Evolutionary conservation across 352 stramenopile species (phyloP).

Genomic region (Globisporangium solare): DNA sequence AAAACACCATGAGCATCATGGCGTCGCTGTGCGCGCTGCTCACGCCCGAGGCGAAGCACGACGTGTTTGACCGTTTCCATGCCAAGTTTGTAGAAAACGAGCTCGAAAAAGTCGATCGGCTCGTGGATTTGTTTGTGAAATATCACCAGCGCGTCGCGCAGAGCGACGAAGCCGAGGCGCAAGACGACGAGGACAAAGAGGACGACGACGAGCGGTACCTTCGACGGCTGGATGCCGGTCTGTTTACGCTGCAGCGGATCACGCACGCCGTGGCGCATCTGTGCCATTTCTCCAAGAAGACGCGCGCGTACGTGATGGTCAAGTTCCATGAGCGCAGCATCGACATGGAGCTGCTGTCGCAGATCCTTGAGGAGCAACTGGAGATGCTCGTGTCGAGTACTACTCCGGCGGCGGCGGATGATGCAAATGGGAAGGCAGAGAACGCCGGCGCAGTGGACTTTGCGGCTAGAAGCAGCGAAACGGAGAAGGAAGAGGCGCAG

Average conservation of each 20-base stretch:
- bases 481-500: slow-evolving; percentile 27
- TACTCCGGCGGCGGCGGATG: no score
- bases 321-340: slow-evolving; percentile 75
- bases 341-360: slow-evolving; percentile 33
- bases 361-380: slow-evolving; percentile 57
- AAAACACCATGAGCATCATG: slow-evolving; percentile 64
- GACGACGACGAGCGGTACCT: slow-evolving; percentile 57
- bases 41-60: slow-evolving; percentile 32
- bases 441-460: not conserved
- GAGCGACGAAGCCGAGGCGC: slow-evolving; percentile 20
- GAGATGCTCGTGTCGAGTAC: slow-evolving; percentile 36
- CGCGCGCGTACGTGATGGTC: slow-evolving; percentile 64
- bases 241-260: slow-evolving; percentile 75
- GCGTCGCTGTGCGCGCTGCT: slow-evolving; percentile 60
- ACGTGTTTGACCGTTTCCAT: slow-evolving; percentile 63
- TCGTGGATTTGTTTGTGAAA: slow-evolving; percentile 73
- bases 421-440: not conserved
- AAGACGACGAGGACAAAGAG: slow-evolving; percentile 27
- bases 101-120: slow-evolving; percentile 77
- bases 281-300: slow-evolving; percentile 54
- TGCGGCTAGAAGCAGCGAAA: slow-evolving; percentile 12
- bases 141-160: slow-evolving; percentile 54
- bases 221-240: slow-evolving; percentile 57
- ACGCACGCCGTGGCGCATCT: slow-evolving; percentile 61
- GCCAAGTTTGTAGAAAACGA: slow-evolving; percentile 82